Conservation (phyloP, 306 rosid species). For the Heteromeles arbutifolia region DNA sequence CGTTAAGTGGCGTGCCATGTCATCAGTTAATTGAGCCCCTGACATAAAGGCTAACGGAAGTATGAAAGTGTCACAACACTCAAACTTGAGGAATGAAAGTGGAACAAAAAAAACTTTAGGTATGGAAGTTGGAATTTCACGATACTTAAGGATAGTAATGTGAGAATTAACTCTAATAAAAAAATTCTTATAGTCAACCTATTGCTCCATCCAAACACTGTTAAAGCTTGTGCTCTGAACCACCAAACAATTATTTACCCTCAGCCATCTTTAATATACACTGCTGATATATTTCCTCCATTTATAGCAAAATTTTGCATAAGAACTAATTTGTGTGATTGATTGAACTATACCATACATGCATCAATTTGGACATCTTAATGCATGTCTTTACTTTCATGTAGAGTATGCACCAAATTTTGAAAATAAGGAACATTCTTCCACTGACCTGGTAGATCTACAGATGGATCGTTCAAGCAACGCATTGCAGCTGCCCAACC, state of each 20-base stretch:
- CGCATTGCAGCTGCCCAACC: slow-evolving; percentile 67
- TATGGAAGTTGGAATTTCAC: no score
- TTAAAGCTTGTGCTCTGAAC: background rate
- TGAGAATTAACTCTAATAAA: no score
- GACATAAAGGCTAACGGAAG: no score
- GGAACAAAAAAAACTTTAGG: no score
- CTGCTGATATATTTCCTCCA: background rate
- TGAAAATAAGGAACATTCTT: background rate
- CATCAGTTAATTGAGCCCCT: no score
- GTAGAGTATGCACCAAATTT: background rate
- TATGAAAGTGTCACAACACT: no score
- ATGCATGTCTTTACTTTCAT: background rate
- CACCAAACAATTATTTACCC: background rate
- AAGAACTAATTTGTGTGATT: background rate
- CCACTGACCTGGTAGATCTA: slow-evolving; percentile 57
- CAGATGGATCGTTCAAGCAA: slow-evolving; percentile 33
- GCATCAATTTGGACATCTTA: background rate
- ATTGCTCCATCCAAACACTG: no score
- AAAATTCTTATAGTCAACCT: no score
- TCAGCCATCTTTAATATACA: background rate
- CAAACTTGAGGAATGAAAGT: no score
- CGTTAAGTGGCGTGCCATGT: no score
- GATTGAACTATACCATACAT: background rate
- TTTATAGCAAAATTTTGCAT: background rate
- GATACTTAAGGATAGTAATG: no score